These are phyloP conservation scores for Rutstroemia sp. DNA, from an alignment of 2,329 filamentous ascomycete genomes.

Conservation along the genomic window DNA sequence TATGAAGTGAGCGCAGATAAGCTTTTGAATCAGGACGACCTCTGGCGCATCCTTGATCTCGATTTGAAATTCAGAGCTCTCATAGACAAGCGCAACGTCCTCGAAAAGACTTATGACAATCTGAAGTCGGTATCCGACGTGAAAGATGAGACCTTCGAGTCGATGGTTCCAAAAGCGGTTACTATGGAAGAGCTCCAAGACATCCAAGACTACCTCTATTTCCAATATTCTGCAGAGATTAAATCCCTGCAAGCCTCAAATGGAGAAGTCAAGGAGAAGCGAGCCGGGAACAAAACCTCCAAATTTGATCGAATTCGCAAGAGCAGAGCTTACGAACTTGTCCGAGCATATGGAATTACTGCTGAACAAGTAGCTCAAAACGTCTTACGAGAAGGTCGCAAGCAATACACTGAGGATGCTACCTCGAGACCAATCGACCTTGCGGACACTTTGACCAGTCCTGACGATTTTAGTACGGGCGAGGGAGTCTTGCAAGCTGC, in stretches of 20 bases:
- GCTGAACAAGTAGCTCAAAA: slow-evolving; percentile 86
- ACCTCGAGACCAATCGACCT: slow-evolving; percentile 74
- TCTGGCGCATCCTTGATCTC: slow-evolving; percentile 91
- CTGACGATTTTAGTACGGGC: slow-evolving; percentile 67
- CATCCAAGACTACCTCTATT: slow-evolving; percentile 92
- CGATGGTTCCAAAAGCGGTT: slow-evolving; percentile 70
- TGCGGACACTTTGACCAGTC: slow-evolving; percentile 68
- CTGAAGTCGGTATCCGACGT: slow-evolving; percentile 55
- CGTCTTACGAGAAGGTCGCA: slow-evolving; percentile 68
- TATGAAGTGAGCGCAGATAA: slow-evolving; percentile 76
- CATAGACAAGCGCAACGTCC: slow-evolving; percentile 80
- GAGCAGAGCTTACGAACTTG: slow-evolving; percentile 71
- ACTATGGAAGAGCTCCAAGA: slow-evolving; percentile 96
- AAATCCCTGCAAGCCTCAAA: slow-evolving; percentile 67
- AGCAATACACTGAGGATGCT: slow-evolving; percentile 79
- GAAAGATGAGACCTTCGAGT: slow-evolving; percentile 68
- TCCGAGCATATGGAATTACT: slow-evolving; percentile 83
- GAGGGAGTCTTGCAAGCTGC: slow-evolving; percentile 70
- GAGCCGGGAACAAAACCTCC: slow-evolving; percentile 72
- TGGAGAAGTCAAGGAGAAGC: slow-evolving; percentile 54
- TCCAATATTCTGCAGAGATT: slow-evolving; percentile 78
- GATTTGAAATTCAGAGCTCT: slow-evolving; percentile 94
- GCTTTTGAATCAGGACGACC: slow-evolving; percentile 81
- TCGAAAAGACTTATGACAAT: slow-evolving; percentile 72
- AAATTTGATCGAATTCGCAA: slow-evolving; percentile 79